Base-by-base conservation (phyloP, 2,329 filamentous ascomycete species). In the Hymenoscyphus albidus region DNA sequence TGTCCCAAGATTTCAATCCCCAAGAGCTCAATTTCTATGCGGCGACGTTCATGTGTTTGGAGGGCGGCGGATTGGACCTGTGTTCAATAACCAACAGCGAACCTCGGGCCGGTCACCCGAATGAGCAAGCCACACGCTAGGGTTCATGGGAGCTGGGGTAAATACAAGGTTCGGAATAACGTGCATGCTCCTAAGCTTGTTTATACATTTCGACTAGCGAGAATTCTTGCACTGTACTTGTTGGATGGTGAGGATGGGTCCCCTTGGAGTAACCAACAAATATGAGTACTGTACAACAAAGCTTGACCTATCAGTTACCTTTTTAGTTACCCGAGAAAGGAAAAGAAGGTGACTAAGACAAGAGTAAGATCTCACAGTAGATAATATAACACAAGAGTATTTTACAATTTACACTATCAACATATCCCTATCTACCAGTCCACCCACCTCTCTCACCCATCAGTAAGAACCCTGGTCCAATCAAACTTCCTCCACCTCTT, bases 401-500 rank as follows among this genome's bases (percentile, higher is more conserved):
- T 44, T 44, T 18, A 44, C 42, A 44, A 44, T n/a, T 18, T 44
- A 44, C 42, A 44, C 42, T n/a, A 5, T 44, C 14, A 44, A 16
- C 9, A 44, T n/a, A n/a, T 18, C 42, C n/a, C 42, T n/a, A 44
- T 44, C 13, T 44, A 44, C 16, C 42, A 44, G 6, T 13, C 14
- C 14, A 54, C 9, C n/a, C 48, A 54, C 22, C 18, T 54, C 18
- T 54, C 18, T 54, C 18, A 73, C 18, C 68, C 70, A 68, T 75
- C 73, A 31, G 73, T 75, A 14, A 89, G 72, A 54, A 88, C 80
- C 66, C 85, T 79, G 1, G 86, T 88, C 89, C 95, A 99, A 80
- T 99, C 95, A 80, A 95, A 97, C 78, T 93, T 93, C 70, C 85
- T 86, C 95, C 95, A 99, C 57, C 85, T 83, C 80, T 89, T 94